phyloP scores from a whole-genome alignment of 306 rosid species.

The Cucurbita ficifolia region DNA sequence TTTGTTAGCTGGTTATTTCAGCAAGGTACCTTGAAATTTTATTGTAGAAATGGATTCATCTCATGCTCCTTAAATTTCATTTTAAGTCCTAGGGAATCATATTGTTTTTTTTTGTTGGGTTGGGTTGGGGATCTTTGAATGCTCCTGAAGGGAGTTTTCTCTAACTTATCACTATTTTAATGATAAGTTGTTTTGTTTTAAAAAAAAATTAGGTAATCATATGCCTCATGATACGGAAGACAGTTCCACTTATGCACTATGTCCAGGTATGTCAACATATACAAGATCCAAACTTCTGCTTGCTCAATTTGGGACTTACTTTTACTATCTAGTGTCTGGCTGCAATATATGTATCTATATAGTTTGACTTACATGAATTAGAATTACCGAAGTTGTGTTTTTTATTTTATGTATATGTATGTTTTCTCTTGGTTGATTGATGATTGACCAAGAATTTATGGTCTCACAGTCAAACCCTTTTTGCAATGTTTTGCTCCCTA shows the following conservation, averaged over 20 bases:
- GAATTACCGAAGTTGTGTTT: no score
- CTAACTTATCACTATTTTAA: not conserved
- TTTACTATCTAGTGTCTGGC: no score
- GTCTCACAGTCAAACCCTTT: no score
- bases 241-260: conserved; percentile 86
- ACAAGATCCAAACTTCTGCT: not conserved
- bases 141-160: not conserved
- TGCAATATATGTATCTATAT: no score
- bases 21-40: conserved; percentile 46
- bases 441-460: no score
- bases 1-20: conserved; percentile 83
- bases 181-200: not conserved
- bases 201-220: conserved; percentile 56
- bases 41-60: conserved; percentile 8
- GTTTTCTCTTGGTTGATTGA: no score
- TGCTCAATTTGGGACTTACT: no score
- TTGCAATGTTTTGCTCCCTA: no score
- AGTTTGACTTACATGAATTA: no score
- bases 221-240: conserved; percentile 90
- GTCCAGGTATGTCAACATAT: conserved; percentile 52
- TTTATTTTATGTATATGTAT: no score
- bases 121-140: not conserved
- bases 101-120: conserved; percentile 6
- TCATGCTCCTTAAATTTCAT: not conserved
- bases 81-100: conserved; percentile 40